Base-by-base conservation (phyloP, 345 rosid species). In the Orychophragmus violaceus region DNA sequence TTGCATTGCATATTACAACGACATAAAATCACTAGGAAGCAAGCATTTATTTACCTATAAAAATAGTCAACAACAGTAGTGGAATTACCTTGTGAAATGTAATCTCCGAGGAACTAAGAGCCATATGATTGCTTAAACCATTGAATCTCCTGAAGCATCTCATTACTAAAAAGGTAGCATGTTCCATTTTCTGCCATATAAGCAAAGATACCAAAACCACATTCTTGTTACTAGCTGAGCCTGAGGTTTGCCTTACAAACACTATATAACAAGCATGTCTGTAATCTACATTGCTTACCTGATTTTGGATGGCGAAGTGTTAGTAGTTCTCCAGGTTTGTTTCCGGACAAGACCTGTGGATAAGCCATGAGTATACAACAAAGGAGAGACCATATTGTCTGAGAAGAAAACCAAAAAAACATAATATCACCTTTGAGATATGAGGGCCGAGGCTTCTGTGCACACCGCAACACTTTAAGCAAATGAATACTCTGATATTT, bases 231-330 rank as follows among this genome's bases (percentile, higher is more conserved):
- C 44, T n/a, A 39, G 0, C 33, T 27, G n/a, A 49, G n/a, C n/a
- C n/a, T n/a, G n/a, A 18, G 11, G 19, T 13, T 51, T 1, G 10
- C 18, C 45, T 11, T 2, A 33, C 27, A 29, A n/a, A 51, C 5
- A 22, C 12, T 21, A 29, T 14, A 39, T 22, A 51, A 19, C 13
- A 71, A 71, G 17, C 62, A 22, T 53, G 28, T 44, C 22, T 18
- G 24, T 24, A 8, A 25, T 60, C 23, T 22, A 41, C 28, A 23
- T 18, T 18, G 6, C 11, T 35, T 71, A 91, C 97, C 97, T 66
- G 94, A 81, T 77, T 85, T 91, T 56, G 97, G 97, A 80, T 88
- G 97, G 30, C 76, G 82, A 54, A 88, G 94, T 3, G 82, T 77
- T 7, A 91, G 46, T 17, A 88, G 65, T 41, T 59, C 70, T 29